These are phyloP conservation scores for Hypoxylon subgilvum DNA, from an alignment of 495 filamentous ascomycete genomes.

Conservation along the genomic window DNA sequence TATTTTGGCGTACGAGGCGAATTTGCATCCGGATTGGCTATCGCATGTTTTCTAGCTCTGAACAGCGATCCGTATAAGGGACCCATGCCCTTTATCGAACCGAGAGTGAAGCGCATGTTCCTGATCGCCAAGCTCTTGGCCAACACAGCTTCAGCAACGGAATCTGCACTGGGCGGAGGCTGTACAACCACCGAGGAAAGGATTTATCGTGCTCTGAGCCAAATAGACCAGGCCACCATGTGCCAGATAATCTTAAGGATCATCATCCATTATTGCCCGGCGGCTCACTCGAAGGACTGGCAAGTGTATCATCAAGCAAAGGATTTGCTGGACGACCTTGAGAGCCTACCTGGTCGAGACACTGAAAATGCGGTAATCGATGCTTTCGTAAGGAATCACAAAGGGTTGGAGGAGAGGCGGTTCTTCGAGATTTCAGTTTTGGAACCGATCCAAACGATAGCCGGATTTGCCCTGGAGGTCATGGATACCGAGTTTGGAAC, in stretches of 20 bases:
- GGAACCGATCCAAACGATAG: constrained; percentile 42
- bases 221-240: constrained; percentile 49
- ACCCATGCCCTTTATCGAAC: constrained; percentile 47
- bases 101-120: constrained; percentile 47
- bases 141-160: constrained; percentile 36
- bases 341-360: constrained; percentile 44
- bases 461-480: constrained; percentile 44
- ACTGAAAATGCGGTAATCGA: constrained; percentile 43
- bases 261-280: constrained; percentile 39
- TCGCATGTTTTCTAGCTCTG: constrained; percentile 47
- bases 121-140: constrained; percentile 48
- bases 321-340: constrained; percentile 47
- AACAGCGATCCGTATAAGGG: constrained; percentile 45
- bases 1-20: constrained; percentile 36
- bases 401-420: constrained; percentile 33
- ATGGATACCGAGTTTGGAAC: constrained; percentile 44
- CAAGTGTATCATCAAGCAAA: constrained; percentile 42
- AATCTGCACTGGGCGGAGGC: constrained; percentile 10
- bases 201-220: constrained; percentile 35
- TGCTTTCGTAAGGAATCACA: constrained; percentile 46
- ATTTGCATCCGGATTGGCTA: constrained; percentile 42
- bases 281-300: constrained; percentile 46
- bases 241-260: constrained; percentile 48
- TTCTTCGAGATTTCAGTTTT: constrained; percentile 50
- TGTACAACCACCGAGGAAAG: constrained; percentile 22